Base-by-base conservation (phyloP, 805 yeast genomes). In the Cephaloascus albidus region DNA sequence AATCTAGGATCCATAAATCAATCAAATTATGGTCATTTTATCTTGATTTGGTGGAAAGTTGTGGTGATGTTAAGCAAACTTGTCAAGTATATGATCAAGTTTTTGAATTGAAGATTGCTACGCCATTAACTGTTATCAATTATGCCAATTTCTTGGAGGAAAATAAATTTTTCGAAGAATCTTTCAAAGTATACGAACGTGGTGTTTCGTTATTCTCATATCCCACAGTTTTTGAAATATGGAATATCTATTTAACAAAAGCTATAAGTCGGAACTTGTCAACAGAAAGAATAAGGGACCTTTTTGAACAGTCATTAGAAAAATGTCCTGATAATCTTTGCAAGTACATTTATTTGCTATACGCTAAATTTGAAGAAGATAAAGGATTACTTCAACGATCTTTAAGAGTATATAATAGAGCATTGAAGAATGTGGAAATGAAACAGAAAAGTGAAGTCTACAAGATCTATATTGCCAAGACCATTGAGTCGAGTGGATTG, bases 21-120 rank as follows among this genome's bases (percentile, higher is more conserved):
- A 58, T 64, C 33, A 73, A 73, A 38, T 57, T 88, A 4, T 89
- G 96, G 96, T 60, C 74, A 3, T 72, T 75, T 45, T 85, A 83
- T 50, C 53, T 86, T 20, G 95, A 85, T 49, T 52, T 85, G 20
- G 66, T 81, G 15, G 89, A 83, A 55, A 68, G 79, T 12, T 55
- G 66, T 26, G 68, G 72, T 3, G 74, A 70, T 36, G 52, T 64
- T 0, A 57, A 60, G 28, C 60, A 57, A 6, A 61, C 68, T 2
- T 50, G 60, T 33, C 50, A 51, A 2, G 63, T 69, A 1, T 82
- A 81, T 50, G 85, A 81, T 36, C 55, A 66, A 19, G 61, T 73
- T 12, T 67, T 82, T 27, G 65, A 63, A 20, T 52, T 81, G 33
- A 81, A 78, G 51, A 67, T 85, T 20, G 82, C 87, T 0, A 81